These are phyloP conservation scores for Omphalotus olearius DNA, from an alignment of 1,284 basidiomycete genomes.

Conservation along the genomic window DNA sequence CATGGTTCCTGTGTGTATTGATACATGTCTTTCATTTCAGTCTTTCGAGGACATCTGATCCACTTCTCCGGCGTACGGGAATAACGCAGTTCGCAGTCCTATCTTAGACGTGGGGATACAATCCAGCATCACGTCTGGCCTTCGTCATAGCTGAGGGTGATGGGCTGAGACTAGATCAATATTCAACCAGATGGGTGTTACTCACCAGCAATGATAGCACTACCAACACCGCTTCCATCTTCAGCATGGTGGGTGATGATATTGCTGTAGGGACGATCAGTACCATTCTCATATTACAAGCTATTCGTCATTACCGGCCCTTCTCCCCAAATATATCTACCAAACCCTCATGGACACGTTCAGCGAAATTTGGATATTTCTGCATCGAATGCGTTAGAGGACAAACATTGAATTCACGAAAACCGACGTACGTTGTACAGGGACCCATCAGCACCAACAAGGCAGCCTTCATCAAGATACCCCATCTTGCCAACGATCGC, in stretches of 20 bases:
- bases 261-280: constrained; percentile 43
- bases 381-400: constrained; percentile 25
- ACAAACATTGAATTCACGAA: background rate
- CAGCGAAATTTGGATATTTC: constrained; percentile 95
- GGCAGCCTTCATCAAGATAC: constrained; percentile 84
- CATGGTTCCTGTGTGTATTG: background rate
- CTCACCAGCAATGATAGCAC: constrained; percentile 90
- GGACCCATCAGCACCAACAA: constrained; percentile 89
- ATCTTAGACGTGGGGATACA: constrained; percentile 29
- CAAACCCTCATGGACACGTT: constrained; percentile 85
- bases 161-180: background rate
- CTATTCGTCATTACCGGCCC: constrained; percentile 60
- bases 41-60: too few relatives aligned
- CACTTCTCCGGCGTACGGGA: too few relatives aligned
- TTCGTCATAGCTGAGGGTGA: constrained; percentile 32
- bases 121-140: constrained; percentile 31
- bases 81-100: background rate
- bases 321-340: constrained; percentile 93
- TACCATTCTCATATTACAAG: background rate
- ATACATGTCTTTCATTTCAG: too few relatives aligned
- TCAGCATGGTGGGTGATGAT: constrained; percentile 91
- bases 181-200: constrained; percentile 14
- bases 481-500: constrained; percentile 92
- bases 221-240: constrained; percentile 94
- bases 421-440: constrained; percentile 77